Percentiles rank a stretch among this genome's conserved stretches.
phyloP scores from a whole-genome alignment of 306 rosid species.

The Cyclanthera cordifolia region DNA sequence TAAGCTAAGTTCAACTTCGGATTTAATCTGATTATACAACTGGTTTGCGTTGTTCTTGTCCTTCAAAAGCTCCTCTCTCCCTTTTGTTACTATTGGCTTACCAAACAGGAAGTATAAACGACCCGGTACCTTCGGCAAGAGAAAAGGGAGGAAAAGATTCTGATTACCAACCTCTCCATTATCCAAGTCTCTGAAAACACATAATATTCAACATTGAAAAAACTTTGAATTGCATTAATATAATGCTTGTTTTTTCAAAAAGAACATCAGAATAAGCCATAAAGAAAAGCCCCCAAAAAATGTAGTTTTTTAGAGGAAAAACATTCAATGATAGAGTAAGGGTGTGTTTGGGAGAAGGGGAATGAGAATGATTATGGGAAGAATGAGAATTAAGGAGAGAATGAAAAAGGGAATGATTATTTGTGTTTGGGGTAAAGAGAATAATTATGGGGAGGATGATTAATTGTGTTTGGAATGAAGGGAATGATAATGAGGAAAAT shows the following conservation, averaged over 20 bases:
- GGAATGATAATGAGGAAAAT: too few relatives aligned
- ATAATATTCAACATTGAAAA: background rate
- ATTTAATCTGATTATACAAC: conserved; percentile 65
- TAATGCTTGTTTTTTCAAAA: background rate
- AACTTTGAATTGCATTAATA: background rate
- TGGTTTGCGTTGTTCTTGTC: conserved; percentile 56
- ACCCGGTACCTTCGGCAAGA: conserved; percentile 69
- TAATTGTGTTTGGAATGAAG: too few relatives aligned
- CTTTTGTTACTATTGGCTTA: conserved; percentile 66
- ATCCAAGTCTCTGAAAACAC: conserved; percentile 27
- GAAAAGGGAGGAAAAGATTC: conserved; percentile 25
- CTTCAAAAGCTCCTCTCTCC: conserved; percentile 45
- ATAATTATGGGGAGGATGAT: too few relatives aligned
- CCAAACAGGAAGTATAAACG: conserved; percentile 75
- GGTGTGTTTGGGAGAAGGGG: too few relatives aligned
- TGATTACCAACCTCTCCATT: conserved; percentile 51
- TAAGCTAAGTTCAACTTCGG: conserved; percentile 46
- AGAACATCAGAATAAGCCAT: background rate
- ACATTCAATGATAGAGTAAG: background rate
- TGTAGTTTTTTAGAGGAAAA: background rate
- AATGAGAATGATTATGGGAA: too few relatives aligned
- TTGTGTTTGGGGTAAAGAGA: too few relatives aligned
- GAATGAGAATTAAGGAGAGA: too few relatives aligned
- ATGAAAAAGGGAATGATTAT: too few relatives aligned
- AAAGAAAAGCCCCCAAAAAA: background rate